Percentiles rank a stretch among this genome's conserved stretches.
Evolutionary conservation across 306 rosid species (phyloP).

Genomic region (Quercus engelmannii): DNA sequence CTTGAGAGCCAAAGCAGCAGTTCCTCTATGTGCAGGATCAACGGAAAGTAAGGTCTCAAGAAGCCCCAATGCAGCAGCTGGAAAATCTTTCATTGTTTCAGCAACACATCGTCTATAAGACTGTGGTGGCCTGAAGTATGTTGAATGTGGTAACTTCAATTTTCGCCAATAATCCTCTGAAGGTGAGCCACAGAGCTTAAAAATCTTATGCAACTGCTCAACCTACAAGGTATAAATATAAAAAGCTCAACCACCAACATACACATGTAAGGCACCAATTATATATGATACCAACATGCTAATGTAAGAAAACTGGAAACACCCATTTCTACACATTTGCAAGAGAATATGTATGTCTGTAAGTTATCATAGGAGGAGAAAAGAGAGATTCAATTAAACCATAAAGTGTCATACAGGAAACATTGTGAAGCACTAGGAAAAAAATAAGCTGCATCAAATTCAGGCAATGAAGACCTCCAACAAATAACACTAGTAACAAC

Average conservation of each 20-base stretch:
- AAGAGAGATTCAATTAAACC: not conserved
- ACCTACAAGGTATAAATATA: constrained; percentile 46
- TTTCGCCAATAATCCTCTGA: constrained; percentile 80
- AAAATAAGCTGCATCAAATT: not conserved
- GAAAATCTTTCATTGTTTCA: constrained; percentile 71
- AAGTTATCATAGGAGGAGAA: not conserved
- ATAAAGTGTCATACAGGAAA: not conserved
- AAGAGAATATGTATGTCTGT: not conserved
- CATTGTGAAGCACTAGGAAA: not conserved
- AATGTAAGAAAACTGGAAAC: not conserved
- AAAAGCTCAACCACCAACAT: not conserved
- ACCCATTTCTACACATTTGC: not conserved
- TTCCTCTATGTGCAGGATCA: constrained; percentile 74
- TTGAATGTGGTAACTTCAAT: constrained; percentile 51
- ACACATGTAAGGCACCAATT: constrained; percentile 4
- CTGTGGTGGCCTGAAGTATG: constrained; percentile 74
- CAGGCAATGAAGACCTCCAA: not conserved
- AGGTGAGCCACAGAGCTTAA: constrained; percentile 97
- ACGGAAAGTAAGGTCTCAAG: constrained; percentile 74
- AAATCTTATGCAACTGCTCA: constrained; percentile 91
- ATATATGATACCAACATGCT: not conserved
- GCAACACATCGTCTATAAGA: constrained; percentile 68
- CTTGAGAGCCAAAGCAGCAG: constrained; percentile 69
- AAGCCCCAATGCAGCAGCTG: constrained; percentile 58
- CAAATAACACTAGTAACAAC: not conserved